Conservation (phyloP, 768 basidiomycete species). For the Sporobolomyces phaffii region DNA sequence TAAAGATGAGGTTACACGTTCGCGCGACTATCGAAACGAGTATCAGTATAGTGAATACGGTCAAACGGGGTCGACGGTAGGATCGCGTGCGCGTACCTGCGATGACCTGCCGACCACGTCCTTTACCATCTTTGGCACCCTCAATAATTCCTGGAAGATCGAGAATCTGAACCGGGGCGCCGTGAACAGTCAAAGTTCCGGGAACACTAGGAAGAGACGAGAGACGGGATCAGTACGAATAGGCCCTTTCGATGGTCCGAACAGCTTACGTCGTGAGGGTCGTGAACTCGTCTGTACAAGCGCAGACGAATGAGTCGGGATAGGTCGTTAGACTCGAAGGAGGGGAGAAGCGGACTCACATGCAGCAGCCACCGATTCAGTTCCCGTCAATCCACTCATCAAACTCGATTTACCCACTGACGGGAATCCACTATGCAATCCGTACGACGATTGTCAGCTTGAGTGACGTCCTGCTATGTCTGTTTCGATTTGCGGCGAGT, state of each 20-base stretch:
- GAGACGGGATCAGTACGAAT: background rate
- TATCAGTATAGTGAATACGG: too few species aligned
- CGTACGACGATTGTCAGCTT: background rate
- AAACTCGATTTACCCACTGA: conserved; percentile 79
- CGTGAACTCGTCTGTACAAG: conserved; percentile 15
- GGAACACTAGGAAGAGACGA: conserved; percentile 66
- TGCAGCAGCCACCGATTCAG: conserved; percentile 88
- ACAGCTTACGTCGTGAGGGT: conserved; percentile 27
- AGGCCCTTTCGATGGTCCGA: background rate
- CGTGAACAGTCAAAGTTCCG: conserved; percentile 87
- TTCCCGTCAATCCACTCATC: conserved; percentile 94
- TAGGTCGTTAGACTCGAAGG: background rate
- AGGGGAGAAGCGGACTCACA: conserved; percentile 69
- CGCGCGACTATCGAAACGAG: conserved; percentile 64
- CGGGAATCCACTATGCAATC: conserved; percentile 53
- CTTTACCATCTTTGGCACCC: conserved; percentile 91
- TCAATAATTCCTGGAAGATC: conserved; percentile 79
- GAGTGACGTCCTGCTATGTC: too few species aligned
- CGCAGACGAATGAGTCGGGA: too few species aligned
- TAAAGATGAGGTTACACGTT: conserved; percentile 97
- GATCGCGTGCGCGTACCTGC: conserved; percentile 48
- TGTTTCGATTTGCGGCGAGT: conserved; percentile 5
- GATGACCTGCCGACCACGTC: conserved; percentile 80
- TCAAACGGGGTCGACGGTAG: background rate
- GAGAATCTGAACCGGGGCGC: conserved; percentile 84